Evolutionary conservation across 2,329 filamentous ascomycete species (phyloP), one percentile per base, ranked within the genome.

Genomic region (Capronia americana): DNA sequence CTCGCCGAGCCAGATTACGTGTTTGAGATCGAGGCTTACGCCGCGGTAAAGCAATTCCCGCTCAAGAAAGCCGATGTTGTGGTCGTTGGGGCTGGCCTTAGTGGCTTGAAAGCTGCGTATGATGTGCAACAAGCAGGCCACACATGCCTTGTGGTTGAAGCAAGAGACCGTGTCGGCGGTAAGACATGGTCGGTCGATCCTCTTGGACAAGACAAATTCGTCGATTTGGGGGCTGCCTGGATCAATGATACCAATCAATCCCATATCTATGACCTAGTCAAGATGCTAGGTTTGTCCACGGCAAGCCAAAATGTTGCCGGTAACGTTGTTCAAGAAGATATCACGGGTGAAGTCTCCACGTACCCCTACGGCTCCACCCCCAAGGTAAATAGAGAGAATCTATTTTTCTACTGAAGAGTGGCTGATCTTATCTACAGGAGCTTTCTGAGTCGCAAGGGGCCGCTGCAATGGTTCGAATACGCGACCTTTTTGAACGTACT

Each of bases 151-250:
- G n/a, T n/a, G n/a, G n/a, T n/a, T n/a, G n/a, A n/a, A n/a, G n/a
- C n/a, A n/a, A n/a, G n/a, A n/a, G n/a, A n/a, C n/a, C n/a, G n/a
- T n/a, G n/a, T n/a, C n/a, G n/a, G n/a, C n/a, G n/a, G n/a, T n/a
- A n/a, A n/a, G n/a, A n/a, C n/a, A n/a, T n/a, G n/a, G n/a, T n/a
- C n/a, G n/a, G n/a, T n/a, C n/a, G n/a, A n/a, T 41, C 34, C 34
- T 7, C 34, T 41, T 14, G 34, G 34, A 41, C 7, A 41, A 41
- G 14, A 41, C 14, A 41, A 41, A 14, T 41, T 7, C 14, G 34
- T 82, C 7, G 86, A 88, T 23, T 71, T 87, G 0, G 86, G 86
- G 2, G 86, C 84, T 0, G 85, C 84, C 0, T 88, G 86, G 86
- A 82, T 87, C 67, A 88, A 88, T 67, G 82, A 87, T 57, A 80